Conservation (phyloP, 768 basidiomycete genomes). For the Chlorophyllum brunneum region DNA sequence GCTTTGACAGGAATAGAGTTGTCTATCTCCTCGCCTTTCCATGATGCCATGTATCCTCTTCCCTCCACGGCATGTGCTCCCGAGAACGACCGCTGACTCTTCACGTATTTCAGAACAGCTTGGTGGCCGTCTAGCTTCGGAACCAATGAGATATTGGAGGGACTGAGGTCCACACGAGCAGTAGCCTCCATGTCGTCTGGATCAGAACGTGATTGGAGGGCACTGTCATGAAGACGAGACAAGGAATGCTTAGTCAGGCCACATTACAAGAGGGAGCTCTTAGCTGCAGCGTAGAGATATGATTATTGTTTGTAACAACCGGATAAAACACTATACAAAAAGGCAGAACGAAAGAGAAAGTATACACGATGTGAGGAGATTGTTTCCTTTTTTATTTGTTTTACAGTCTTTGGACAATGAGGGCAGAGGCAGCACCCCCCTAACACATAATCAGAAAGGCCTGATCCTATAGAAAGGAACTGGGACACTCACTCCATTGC, state of each 20-base stretch:
- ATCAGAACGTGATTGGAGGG: background rate
- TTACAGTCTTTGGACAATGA: slow-evolving; percentile 86
- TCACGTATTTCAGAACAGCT: slow-evolving; percentile 44
- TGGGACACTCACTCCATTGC: slow-evolving; percentile 92
- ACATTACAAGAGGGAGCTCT: background rate
- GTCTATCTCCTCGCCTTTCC: slow-evolving; percentile 17
- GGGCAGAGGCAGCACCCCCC: slow-evolving; percentile 91
- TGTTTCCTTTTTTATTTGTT: no score
- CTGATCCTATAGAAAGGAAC: background rate
- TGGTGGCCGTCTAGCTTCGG: slow-evolving; percentile 38
- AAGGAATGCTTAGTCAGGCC: background rate
- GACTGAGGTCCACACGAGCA: background rate
- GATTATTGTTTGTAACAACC: background rate
- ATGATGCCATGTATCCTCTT: slow-evolving; percentile 24
- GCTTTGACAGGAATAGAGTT: background rate
- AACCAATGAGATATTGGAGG: slow-evolving; percentile 22
- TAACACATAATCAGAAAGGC: slow-evolving; percentile 27
- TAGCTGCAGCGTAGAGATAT: background rate
- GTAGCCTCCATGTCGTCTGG: slow-evolving; percentile 1
- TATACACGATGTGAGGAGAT: background rate
- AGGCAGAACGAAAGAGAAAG: background rate
- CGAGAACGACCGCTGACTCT: slow-evolving; percentile 42
- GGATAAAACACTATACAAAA: background rate
- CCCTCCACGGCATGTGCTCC: slow-evolving; percentile 43
- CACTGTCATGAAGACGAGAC: background rate